A percentile compares a stretch with the other conserved stretches of the same genome.
Conservation (phyloP, 352 stramenopile species). For the Globisporangium viniferum region DNA sequence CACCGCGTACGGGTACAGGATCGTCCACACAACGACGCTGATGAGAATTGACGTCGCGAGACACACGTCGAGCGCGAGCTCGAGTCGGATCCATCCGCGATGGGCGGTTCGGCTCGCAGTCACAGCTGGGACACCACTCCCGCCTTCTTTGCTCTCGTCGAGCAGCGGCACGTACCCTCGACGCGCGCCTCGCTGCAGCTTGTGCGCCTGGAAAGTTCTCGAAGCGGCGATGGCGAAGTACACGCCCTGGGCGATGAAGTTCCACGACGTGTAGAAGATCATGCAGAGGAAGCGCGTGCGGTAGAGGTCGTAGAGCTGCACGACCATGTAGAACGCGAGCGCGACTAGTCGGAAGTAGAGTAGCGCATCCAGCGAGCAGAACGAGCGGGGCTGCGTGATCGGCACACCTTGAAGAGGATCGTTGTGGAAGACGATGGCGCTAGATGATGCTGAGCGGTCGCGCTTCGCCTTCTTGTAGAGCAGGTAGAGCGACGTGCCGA, state of each 20-base stretch:
- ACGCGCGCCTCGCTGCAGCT: constrained; percentile 19
- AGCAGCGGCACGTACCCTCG: constrained; percentile 34
- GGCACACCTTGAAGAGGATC: constrained; percentile 12
- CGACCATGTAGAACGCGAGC: constrained; percentile 47
- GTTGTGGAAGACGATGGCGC: not conserved
- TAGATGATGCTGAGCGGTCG: not conserved
- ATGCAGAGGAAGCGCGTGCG: constrained; percentile 48
- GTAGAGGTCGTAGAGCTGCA: constrained; percentile 62
- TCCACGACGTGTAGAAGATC: constrained; percentile 85
- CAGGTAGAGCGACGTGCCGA: constrained; percentile 49
- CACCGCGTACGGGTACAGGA: constrained; percentile 67
- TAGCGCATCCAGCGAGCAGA: constrained; percentile 40
- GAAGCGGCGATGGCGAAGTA: constrained; percentile 49
- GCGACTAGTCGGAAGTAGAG: constrained; percentile 33
- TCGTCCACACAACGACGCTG: constrained; percentile 63
- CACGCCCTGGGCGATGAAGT: constrained; percentile 67
- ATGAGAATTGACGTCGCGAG: constrained; percentile 69
- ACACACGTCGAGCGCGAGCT: constrained; percentile 68
- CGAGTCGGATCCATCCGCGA: constrained; percentile 49
- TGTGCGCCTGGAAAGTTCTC: constrained; percentile 24
- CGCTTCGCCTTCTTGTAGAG: constrained; percentile 27
- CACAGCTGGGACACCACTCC: not conserved
- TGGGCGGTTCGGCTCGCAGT: constrained; percentile 12
- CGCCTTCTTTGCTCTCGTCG: constrained; percentile 30
- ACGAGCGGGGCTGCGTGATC: constrained; percentile 41